Conservation (phyloP, 495 filamentous ascomycete species). For the Penicillium roqueforti region DNA sequence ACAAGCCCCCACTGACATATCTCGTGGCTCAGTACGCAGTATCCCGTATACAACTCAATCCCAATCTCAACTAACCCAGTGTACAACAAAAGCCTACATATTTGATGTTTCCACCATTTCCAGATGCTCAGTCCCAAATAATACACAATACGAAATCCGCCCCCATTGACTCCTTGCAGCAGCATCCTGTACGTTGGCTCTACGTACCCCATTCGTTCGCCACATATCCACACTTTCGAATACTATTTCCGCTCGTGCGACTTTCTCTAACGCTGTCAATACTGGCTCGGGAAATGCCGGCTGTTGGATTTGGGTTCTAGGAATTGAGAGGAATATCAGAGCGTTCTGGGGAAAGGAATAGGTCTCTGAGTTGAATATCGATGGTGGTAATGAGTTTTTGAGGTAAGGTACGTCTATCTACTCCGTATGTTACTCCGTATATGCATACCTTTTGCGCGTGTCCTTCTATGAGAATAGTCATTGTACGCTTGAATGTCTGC, state of each 20-base stretch:
- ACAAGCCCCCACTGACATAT: background rate
- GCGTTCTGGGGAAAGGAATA: too few species aligned
- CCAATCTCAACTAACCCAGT: background rate
- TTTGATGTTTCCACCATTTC: background rate
- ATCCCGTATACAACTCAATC: background rate
- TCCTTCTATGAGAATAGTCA: background rate
- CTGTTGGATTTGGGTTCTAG: too few species aligned
- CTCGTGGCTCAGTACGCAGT: background rate
- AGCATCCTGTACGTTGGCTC: background rate
- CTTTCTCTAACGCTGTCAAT: background rate
- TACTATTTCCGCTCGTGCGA: background rate
- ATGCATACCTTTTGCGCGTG: background rate
- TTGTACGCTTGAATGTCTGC: background rate
- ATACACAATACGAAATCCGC: background rate
- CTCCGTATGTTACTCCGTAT: too few species aligned
- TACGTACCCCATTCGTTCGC: background rate
- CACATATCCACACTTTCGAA: background rate
- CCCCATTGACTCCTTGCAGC: too few species aligned
- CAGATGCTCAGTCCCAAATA: background rate
- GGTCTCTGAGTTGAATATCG: background rate
- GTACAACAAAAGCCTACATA: background rate
- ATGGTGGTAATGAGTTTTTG: background rate
- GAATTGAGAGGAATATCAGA: too few species aligned
- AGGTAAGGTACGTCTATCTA: too few species aligned
- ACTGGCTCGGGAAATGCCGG: background rate